Percentiles rank a stretch among this genome's conserved stretches.
Evolutionary conservation across 1,284 basidiomycete species (phyloP).

Genomic region (Athelia psychrophila): DNA sequence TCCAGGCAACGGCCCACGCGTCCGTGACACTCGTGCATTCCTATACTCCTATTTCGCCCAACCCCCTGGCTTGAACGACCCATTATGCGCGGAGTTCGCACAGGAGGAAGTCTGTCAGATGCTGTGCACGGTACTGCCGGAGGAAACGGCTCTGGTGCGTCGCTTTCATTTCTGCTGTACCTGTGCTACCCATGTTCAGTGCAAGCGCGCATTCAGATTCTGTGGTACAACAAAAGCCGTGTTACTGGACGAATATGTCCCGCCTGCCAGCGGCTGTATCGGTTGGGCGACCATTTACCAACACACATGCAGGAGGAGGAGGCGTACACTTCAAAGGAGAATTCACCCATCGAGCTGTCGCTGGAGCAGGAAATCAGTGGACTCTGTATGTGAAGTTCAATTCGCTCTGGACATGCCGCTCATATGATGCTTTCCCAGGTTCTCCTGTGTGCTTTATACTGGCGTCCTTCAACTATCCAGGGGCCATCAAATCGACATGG

Average conservation of each 20-base stretch:
- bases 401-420: neutral
- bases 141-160: slow-evolving; percentile 67
- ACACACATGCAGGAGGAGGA: slow-evolving; percentile 35
- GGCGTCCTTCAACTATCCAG: slow-evolving; percentile 62
- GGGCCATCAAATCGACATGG: slow-evolving; percentile 65
- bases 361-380: slow-evolving; percentile 73
- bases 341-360: slow-evolving; percentile 40
- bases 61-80: slow-evolving; percentile 55
- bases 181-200: neutral
- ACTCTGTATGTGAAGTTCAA: slow-evolving; percentile 51
- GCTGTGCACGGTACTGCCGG: slow-evolving; percentile 63
- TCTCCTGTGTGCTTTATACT: slow-evolving; percentile 74
- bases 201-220: too few relatives aligned
- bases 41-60: slow-evolving; percentile 62
- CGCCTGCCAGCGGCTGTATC: slow-evolving; percentile 68
- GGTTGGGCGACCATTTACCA: slow-evolving; percentile 58
- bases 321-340: slow-evolving; percentile 16
- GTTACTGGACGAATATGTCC: slow-evolving; percentile 67
- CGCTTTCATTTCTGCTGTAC: slow-evolving; percentile 1
- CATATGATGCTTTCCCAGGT: slow-evolving; percentile 37
- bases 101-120: slow-evolving; percentile 70
- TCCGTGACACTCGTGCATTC: slow-evolving; percentile 59
- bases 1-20: slow-evolving; percentile 73
- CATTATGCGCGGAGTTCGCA: slow-evolving; percentile 69
- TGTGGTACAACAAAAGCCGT: slow-evolving; percentile 83